Conservation (phyloP, 257 asterid species). For the Penstemon davidsonii region DNA sequence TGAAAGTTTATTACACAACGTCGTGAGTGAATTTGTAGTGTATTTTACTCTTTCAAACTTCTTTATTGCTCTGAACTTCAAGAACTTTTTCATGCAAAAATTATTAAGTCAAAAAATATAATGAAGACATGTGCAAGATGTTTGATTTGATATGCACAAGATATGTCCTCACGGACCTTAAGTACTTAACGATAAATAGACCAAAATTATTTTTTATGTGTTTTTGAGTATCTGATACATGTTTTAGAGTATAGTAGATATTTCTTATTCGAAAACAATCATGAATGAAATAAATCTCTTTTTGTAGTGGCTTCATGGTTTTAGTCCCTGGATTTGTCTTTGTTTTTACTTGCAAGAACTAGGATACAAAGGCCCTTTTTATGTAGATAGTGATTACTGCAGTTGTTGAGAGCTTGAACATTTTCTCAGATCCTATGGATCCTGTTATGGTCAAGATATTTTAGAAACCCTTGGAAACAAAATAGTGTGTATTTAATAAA, state of each 20-base stretch:
- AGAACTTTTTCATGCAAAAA: neutral
- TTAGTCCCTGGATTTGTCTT: neutral
- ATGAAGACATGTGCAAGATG: neutral
- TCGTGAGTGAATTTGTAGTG: neutral
- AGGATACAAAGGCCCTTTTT: neutral
- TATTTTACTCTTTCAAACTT: neutral
- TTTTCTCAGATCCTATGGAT: slow-evolving; percentile 4
- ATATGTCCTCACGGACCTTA: neutral
- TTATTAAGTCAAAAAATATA: neutral
- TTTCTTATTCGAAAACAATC: neutral
- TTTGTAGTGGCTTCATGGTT: neutral
- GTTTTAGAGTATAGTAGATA: neutral
- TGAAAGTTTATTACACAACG: neutral
- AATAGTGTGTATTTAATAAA: neutral
- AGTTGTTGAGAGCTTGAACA: slow-evolving; percentile 8
- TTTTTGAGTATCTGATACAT: slow-evolving; percentile 1
- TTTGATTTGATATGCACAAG: neutral
- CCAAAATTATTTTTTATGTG: neutral
- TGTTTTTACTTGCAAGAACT: slow-evolving; percentile 1
- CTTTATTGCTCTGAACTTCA: neutral
- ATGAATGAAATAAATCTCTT: neutral
- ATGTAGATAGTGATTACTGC: neutral
- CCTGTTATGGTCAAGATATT: neutral
- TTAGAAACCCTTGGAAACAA: neutral
- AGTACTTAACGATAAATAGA: neutral